A percentile compares a stretch with the other conserved stretches of the same genome.
These are phyloP conservation scores for Arachis monticola DNA, from an alignment of 331 rosid species.

Conservation along the genomic window DNA sequence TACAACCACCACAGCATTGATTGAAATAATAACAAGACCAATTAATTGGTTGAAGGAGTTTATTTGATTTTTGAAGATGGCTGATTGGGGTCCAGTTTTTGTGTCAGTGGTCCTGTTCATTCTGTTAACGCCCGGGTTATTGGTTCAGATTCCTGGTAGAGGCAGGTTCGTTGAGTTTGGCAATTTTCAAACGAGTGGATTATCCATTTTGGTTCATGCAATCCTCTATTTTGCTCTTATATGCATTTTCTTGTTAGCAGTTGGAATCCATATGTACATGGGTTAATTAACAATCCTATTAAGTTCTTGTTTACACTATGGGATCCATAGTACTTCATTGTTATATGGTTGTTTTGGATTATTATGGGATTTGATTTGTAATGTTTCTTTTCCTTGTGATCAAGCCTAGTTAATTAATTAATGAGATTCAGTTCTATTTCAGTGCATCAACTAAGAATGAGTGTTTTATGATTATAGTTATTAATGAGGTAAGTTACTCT, in stretches of 20 bases:
- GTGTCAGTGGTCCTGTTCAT: constrained; percentile 76
- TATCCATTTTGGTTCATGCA: constrained; percentile 78
- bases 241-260: constrained; percentile 82
- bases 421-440: not conserved
- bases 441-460: not conserved
- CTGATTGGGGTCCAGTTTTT: constrained; percentile 89
- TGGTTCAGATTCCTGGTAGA: constrained; percentile 81
- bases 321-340: no score
- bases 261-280: constrained; percentile 68
- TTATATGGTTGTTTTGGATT: not conserved
- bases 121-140: constrained; percentile 78
- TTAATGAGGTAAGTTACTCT: no score
- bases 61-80: constrained; percentile 43
- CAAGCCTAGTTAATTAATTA: constrained; percentile 2
- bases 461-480: not conserved
- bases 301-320: not conserved
- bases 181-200: constrained; percentile 77
- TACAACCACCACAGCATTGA: not conserved
- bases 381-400: not conserved
- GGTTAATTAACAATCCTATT: constrained; percentile 40
- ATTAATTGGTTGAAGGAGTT: not conserved
- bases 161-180: constrained; percentile 65
- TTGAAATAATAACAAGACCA: constrained; percentile 1
- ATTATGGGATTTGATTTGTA: not conserved
- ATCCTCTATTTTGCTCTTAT: constrained; percentile 76